phyloP scores from a whole-genome alignment of 768 basidiomycete genomes.

The Leccinum subgranulosum region DNA sequence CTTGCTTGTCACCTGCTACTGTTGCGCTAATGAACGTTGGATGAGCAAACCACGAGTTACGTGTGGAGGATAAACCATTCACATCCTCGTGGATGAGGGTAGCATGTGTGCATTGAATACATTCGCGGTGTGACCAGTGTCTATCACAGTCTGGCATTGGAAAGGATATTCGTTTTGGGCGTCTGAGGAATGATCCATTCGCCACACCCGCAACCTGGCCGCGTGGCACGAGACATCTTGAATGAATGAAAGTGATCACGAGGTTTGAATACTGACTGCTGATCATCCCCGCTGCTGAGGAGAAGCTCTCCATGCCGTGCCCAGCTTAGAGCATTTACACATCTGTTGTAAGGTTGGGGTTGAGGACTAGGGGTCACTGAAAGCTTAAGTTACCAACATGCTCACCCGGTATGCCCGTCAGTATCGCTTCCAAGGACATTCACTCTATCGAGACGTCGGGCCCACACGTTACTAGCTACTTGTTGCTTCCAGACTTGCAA shows the following conservation, averaged over 20 bases:
- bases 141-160: conserved; percentile 61
- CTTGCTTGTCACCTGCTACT: conserved; percentile 71
- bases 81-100: conserved; percentile 77
- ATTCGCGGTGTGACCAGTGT: conserved; percentile 78
- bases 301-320: conserved; percentile 61
- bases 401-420: conserved; percentile 68
- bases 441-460: conserved; percentile 54
- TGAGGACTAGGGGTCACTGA: neutral
- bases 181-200: conserved; percentile 45
- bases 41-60: conserved; percentile 7
- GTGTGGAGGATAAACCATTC: conserved; percentile 30
- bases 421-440: conserved; percentile 64
- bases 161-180: conserved; percentile 56
- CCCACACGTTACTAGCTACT: conserved; percentile 24
- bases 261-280: conserved; percentile 43
- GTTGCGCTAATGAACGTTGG: conserved; percentile 46
- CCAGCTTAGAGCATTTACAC: conserved; percentile 79
- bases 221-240: neutral
- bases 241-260: neutral
- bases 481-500: conserved; percentile 23
- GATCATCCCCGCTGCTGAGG: conserved; percentile 72
- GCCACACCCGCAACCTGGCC: conserved; percentile 74
- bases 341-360: conserved; percentile 40
- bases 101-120: conserved; percentile 85
- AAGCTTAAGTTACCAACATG: neutral